Evolutionary conservation across 2,329 filamentous ascomycete genomes (phyloP).

Genomic region (Penicillium sp.): DNA sequence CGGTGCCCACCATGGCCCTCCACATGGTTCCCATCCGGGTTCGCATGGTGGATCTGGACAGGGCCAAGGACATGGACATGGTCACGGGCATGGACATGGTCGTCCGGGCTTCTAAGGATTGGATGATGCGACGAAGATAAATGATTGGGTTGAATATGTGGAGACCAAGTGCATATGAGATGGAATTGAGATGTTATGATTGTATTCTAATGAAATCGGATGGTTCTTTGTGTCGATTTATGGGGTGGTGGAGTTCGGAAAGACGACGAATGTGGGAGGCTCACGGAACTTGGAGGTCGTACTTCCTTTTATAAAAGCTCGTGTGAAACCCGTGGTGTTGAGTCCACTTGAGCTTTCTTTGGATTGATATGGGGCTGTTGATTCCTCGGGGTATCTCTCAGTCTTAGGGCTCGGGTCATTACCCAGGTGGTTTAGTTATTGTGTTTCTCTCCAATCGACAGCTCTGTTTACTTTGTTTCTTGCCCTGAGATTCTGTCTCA

Average conservation of each 20-base stretch:
- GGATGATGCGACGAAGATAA: background rate
- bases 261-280: background rate
- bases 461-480: background rate
- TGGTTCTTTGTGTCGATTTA: background rate
- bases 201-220: background rate
- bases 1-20: background rate
- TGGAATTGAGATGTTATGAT: background rate
- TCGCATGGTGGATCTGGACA: background rate
- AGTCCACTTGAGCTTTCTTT: background rate
- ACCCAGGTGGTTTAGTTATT: background rate
- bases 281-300: background rate
- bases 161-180: background rate
- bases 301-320: background rate
- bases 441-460: too few relatives aligned
- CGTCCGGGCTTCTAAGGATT: background rate
- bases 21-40: background rate
- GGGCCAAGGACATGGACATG: background rate
- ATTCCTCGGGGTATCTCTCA: background rate
- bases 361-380: background rate
- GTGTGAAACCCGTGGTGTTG: background rate
- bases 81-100: background rate
- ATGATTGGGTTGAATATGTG: background rate
- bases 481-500: background rate
- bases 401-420: too few relatives aligned
- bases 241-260: background rate